Base-by-base conservation (phyloP, 331 rosid genomes). In the Pyracantha coccinea region DNA sequence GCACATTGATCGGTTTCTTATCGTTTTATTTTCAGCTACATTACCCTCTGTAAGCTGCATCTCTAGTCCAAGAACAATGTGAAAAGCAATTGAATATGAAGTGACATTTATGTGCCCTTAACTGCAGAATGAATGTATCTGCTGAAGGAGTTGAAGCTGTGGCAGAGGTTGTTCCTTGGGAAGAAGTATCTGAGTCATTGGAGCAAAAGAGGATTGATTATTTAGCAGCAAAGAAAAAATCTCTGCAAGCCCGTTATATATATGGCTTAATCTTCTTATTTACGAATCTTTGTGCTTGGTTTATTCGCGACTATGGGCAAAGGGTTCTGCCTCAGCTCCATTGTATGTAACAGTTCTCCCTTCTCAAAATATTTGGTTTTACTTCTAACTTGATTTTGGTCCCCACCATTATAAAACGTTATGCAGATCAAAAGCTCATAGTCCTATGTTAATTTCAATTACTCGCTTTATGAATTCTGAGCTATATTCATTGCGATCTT, bases 251-350 rank as follows among this genome's bases (percentile, higher is more conserved):
- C 1, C 97, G 96, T 59, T 93, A 89, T 78, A 62, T 66, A 25
- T 93, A 84, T 61, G 88, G 94, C 75, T 28, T 76, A 66, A 70
- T 91, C 76, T 93, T 93, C 88, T 80, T 93, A 35, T 61, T 88
- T 9, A 80, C 81, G 69, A 93, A 91, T 77, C 90, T 89, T 31
- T 83, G 84, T 54, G 93, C 98, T 57, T 93, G 97, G 97, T 85
- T 93, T 85, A 78, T 91, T 77, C 90, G 98, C 61, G 98, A 93
- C 78, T 93, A 93, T 78, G 96, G 90, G 17, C 94, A 89, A 80
- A 58, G 75, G 67, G 23, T 85, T 74, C 32, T 83, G 21, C 91
- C 89, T 77, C 83, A 87, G 82, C 74, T 85, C 66, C 91, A 78
- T 20, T 87, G 97, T 91, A 86, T 80, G 92, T 68, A 20, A 45